phyloP scores from a whole-genome alignment of 352 stramenopile genomes.

The Phytopythium aichiense region DNA sequence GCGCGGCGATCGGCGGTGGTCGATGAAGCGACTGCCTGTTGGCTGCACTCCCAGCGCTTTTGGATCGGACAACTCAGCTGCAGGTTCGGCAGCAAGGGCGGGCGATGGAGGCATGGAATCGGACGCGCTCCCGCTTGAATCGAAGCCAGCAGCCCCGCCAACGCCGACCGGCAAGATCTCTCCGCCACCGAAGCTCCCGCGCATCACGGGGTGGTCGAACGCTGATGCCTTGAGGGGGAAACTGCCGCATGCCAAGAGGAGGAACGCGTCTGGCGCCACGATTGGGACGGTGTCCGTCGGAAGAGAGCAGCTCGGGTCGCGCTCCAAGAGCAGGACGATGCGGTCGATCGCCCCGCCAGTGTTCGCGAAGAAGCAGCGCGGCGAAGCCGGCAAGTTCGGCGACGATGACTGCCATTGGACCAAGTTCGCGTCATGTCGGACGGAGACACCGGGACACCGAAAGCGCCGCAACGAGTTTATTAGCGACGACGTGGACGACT shows the following conservation, averaged over 20 bases:
- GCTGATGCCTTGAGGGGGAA: slow-evolving; percentile 18
- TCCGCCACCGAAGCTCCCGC: slow-evolving; percentile 16
- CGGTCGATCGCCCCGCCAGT: neutral
- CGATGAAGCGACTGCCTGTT: neutral
- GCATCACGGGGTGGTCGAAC: slow-evolving; percentile 24
- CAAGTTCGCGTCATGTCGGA: neutral
- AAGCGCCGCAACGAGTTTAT: neutral
- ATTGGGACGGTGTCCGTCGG: neutral
- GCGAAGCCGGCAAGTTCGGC: neutral
- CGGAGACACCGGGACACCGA: neutral
- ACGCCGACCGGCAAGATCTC: neutral
- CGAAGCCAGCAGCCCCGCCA: neutral
- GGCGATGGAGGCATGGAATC: neutral
- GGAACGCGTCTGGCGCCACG: neutral
- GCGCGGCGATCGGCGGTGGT: neutral
- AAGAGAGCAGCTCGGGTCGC: neutral
- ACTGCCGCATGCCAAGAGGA: slow-evolving; percentile 12
- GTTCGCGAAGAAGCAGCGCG: neutral
- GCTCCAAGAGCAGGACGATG: neutral
- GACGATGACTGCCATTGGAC: neutral
- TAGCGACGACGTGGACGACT: neutral
- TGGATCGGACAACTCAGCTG: neutral
- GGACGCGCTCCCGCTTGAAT: neutral
- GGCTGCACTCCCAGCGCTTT: neutral
- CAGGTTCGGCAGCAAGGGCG: neutral